These are phyloP conservation scores for Lactarius hengduanensis DNA, from an alignment of 768 basidiomycete species.

Conservation along the genomic window DNA sequence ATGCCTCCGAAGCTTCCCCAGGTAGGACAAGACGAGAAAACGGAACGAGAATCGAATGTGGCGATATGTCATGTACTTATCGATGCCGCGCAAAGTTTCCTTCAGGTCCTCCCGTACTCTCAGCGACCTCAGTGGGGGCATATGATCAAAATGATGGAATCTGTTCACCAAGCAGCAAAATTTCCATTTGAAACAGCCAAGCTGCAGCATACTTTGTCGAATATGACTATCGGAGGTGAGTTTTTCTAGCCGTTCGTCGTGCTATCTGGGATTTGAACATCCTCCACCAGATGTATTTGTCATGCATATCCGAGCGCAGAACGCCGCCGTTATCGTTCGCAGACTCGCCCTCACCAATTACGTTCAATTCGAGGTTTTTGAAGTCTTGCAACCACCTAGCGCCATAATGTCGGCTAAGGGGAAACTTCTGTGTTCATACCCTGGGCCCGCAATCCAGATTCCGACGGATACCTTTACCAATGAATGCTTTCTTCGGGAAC, in stretches of 20 bases:
- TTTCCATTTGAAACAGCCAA: not conserved
- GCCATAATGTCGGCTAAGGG: conserved; percentile 41
- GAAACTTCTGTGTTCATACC: conserved; percentile 48
- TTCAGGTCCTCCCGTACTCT: not conserved
- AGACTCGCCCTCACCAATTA: conserved; percentile 3
- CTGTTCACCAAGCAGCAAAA: not conserved
- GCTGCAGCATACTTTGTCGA: not conserved
- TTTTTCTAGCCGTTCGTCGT: not conserved
- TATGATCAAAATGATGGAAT: conserved; percentile 18
- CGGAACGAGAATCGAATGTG: conserved; percentile 1
- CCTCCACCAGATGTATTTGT: conserved; percentile 38
- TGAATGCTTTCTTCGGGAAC: conserved; percentile 36
- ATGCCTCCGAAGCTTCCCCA: conserved; percentile 21
- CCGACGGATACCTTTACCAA: conserved; percentile 35
- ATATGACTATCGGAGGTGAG: conserved; percentile 13
- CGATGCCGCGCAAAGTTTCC: conserved; percentile 3
- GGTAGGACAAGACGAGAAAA: not conserved
- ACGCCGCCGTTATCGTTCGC: conserved; percentile 44
- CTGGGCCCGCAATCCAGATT: conserved; percentile 44
- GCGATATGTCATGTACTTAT: conserved; percentile 9
- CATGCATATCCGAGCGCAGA: conserved; percentile 46
- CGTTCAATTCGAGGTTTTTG: conserved; percentile 47
- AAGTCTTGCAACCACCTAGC: conserved; percentile 40
- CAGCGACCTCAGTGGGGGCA: conserved; percentile 11
- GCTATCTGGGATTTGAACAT: not conserved